Percentiles rank a stretch among this genome's conserved stretches.
Conservation (phyloP, 495 filamentous ascomycete genomes). For the Penicillium silybi region DNA sequence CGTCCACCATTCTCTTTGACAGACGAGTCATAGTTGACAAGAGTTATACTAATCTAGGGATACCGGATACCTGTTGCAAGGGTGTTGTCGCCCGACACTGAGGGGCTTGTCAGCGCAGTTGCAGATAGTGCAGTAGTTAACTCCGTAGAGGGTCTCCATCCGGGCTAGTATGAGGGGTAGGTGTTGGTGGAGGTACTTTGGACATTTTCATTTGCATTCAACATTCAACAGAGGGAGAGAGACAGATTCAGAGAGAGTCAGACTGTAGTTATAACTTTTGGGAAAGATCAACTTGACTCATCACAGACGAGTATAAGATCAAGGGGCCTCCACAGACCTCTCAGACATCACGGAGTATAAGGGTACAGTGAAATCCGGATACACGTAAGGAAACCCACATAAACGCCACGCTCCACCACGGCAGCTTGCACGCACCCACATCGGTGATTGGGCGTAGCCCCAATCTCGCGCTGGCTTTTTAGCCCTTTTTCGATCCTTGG, state of each 20-base stretch:
- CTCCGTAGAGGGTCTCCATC: conserved; percentile 22
- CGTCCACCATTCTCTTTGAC: neutral
- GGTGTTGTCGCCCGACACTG: conserved; percentile 19
- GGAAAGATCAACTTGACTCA: neutral
- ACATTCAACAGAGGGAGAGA: too few relatives aligned
- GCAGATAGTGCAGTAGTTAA: conserved; percentile 11
- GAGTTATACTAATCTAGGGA: neutral
- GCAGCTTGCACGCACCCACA: conserved; percentile 13
- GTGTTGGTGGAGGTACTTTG: neutral
- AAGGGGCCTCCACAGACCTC: too few relatives aligned
- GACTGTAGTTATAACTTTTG: neutral
- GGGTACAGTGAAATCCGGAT: conserved; percentile 6
- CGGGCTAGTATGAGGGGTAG: conserved; percentile 31
- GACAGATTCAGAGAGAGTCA: neutral
- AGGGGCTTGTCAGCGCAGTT: conserved; percentile 8
- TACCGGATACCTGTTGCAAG: neutral
- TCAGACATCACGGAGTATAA: too few relatives aligned
- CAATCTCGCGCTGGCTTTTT: conserved; percentile 9
- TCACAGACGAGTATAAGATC: neutral
- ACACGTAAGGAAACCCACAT: conserved; percentile 7
- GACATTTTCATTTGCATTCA: neutral
- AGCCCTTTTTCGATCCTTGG: conserved; percentile 18
- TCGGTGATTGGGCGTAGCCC: conserved; percentile 8
- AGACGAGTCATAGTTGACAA: neutral
- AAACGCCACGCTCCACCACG: conserved; percentile 15